phyloP scores from a whole-genome alignment of 2,329 filamentous ascomycete genomes.

The Clarireedia paspali region DNA sequence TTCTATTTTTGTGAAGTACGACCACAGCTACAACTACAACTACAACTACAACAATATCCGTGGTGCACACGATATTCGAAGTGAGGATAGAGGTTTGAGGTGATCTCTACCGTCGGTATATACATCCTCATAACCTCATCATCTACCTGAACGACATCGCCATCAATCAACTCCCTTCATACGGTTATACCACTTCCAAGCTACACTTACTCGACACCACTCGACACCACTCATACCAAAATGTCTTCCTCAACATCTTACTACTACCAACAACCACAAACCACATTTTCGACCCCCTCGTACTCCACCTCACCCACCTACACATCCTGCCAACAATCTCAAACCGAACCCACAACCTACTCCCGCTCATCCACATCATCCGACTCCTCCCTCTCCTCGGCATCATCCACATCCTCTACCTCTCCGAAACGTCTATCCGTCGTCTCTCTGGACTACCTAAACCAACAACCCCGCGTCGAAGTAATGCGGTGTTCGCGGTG shows the following conservation, averaged over 20 bases:
- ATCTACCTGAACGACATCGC: neutral
- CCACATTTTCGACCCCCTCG: neutral
- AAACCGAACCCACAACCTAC: conserved; percentile 1
- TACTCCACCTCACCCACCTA: conserved; percentile 15
- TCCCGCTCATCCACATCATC: conserved; percentile 15
- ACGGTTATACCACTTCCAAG: neutral
- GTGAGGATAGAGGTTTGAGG: neutral
- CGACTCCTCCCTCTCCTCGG: conserved; percentile 13
- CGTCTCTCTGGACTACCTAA: conserved; percentile 14
- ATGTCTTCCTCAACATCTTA: neutral
- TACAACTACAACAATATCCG: neutral
- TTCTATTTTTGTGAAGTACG: conserved; percentile 3
- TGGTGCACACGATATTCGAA: neutral
- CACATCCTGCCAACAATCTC: conserved; percentile 11
- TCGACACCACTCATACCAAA: neutral
- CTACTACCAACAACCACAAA: conserved; percentile 12
- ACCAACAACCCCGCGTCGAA: conserved; percentile 36
- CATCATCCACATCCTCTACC: conserved; percentile 16
- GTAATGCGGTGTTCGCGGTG: conserved; percentile 57
- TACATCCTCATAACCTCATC: neutral
- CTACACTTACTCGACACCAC: neutral
- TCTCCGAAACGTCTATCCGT: conserved; percentile 10
- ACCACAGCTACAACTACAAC: too few relatives aligned
- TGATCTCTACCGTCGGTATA: neutral
- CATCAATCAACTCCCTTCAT: neutral